These are phyloP conservation scores for Aureobasidium sp. DNA, from an alignment of 2,329 filamentous ascomycete species.

Conservation along the genomic window DNA sequence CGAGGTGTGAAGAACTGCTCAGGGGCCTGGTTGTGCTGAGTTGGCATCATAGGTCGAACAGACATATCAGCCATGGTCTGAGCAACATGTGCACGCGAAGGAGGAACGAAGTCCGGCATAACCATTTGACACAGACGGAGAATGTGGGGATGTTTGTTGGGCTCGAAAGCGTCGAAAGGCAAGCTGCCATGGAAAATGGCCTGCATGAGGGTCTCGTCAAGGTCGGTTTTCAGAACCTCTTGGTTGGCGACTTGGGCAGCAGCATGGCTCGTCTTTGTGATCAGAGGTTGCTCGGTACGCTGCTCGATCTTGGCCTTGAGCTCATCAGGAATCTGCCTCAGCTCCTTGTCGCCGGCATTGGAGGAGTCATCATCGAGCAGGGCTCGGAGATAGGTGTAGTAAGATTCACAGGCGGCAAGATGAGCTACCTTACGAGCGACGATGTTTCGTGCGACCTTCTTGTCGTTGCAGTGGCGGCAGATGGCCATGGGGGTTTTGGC, in stretches of 20 bases:
- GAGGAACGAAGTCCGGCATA: not conserved
- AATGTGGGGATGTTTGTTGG: constrained; percentile 1
- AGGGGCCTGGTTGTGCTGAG: not conserved
- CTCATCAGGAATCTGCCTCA: not conserved
- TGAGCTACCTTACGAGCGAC: constrained; percentile 3
- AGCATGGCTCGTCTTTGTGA: not conserved
- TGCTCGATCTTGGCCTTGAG: constrained; percentile 1
- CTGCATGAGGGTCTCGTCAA: not conserved
- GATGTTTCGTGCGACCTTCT: constrained; percentile 10
- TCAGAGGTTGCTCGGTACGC: not conserved
- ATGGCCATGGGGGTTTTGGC: constrained; percentile 10
- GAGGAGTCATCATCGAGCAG: not conserved
- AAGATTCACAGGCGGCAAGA: constrained; percentile 3
- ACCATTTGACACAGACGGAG: not conserved
- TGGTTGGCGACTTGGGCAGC: not conserved
- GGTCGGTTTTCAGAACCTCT: not conserved
- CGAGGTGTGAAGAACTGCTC: not conserved
- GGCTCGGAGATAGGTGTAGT: constrained; percentile 1
- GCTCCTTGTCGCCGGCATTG: not conserved
- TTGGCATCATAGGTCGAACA: not conserved
- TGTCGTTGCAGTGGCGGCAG: constrained; percentile 8
- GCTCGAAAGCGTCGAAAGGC: constrained; percentile 7
- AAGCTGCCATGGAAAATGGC: constrained; percentile 6
- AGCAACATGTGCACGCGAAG: constrained; percentile 1
- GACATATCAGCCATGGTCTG: constrained; percentile 3